Conservation (phyloP, 2,329 filamentous ascomycete species). For the Fusarium sp. region DNA sequence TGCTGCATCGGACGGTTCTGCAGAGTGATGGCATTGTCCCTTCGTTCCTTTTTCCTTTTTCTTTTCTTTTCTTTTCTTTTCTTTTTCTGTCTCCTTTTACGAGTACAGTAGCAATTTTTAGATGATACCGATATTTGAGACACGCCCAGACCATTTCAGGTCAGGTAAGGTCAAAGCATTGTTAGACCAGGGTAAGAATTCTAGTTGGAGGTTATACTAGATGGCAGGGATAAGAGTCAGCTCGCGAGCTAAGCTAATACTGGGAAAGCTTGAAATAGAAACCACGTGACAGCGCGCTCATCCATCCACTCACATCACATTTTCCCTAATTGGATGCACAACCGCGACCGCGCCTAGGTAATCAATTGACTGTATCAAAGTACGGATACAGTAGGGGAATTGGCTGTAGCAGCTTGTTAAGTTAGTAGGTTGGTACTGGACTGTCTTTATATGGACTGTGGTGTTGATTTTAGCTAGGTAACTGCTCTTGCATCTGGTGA, state of each 20-base stretch:
- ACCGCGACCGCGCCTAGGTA: constrained; percentile 30
- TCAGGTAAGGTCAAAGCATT: background rate
- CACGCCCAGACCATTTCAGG: constrained; percentile 3
- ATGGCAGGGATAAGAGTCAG: background rate
- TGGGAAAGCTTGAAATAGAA: background rate
- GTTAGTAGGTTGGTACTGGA: background rate
- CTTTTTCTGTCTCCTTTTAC: background rate
- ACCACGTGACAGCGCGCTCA: constrained; percentile 35
- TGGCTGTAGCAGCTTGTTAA: background rate
- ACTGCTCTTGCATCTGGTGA: background rate
- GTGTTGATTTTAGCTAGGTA: background rate
- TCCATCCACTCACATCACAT: constrained; percentile 20
- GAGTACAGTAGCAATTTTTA: background rate
- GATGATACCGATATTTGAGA: constrained; percentile 15
- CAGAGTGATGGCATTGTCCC: constrained; percentile 4
- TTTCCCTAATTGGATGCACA: background rate
- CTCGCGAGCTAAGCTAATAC: background rate
- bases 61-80: background rate
- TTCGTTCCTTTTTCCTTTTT: background rate
- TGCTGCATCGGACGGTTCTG: background rate
- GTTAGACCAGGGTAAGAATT: background rate
- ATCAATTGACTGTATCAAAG: constrained; percentile 4
- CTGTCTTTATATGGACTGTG: background rate
- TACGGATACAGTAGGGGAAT: background rate
- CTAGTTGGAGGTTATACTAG: background rate